A percentile compares a stretch with the other conserved stretches of the same genome.
These are phyloP conservation scores for Rhipidocladum racemiflorum DNA, from an alignment of 176 grass and related monocot species.

Conservation along the genomic window DNA sequence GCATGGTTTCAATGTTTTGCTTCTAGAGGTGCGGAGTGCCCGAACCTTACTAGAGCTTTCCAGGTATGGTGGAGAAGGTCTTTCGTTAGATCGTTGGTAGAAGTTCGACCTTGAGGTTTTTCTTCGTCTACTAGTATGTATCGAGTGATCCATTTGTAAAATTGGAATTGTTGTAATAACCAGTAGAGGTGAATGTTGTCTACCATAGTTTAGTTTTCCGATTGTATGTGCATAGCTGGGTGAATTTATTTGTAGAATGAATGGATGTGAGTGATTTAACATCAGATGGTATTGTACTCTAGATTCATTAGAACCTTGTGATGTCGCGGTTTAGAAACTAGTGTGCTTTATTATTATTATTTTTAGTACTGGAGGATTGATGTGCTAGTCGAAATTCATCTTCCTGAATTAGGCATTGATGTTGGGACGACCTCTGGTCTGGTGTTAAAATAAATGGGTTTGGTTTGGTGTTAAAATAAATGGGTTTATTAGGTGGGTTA, in stretches of 20 bases:
- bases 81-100: constrained; percentile 44
- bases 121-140: constrained; percentile 1
- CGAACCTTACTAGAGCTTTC: constrained; percentile 73
- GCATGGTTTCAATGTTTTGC: constrained; percentile 73
- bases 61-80: constrained; percentile 89
- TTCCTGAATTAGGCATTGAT: no score
- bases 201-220: constrained; percentile 29
- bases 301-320: not conserved
- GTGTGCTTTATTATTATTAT: not conserved
- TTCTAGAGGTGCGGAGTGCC: constrained; percentile 43
- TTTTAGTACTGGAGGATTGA: no score
- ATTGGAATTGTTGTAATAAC: constrained; percentile 31
- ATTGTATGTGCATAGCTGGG: constrained; percentile 27
- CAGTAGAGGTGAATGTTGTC: constrained; percentile 17
- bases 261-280: not conserved
- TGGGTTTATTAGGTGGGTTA: no score
- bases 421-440: no score
- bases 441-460: no score
- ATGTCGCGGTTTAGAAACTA: not conserved
- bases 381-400: no score
- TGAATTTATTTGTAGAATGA: constrained; percentile 25
- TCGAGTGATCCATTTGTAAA: constrained; percentile 11
- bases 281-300: not conserved
- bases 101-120: not conserved
- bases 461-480: no score